These are phyloP conservation scores for Neurospora sp. DNA, from an alignment of 495 filamentous ascomycete species.

Conservation along the genomic window DNA sequence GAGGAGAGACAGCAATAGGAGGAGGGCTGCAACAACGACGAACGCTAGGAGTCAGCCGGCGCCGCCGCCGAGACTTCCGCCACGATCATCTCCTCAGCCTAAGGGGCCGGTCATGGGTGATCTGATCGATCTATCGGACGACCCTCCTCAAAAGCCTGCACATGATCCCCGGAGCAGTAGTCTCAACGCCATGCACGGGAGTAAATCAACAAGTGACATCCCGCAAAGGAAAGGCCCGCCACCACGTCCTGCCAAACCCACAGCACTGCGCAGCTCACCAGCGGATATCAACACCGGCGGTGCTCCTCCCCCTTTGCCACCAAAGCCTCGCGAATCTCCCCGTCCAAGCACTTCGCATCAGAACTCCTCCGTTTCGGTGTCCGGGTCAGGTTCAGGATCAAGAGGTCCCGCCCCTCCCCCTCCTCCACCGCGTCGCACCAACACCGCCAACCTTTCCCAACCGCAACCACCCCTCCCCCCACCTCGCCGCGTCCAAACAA, in stretches of 20 bases:
- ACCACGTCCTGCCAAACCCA: conserved; percentile 58
- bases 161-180: conserved; percentile 18
- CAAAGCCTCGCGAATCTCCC: neutral
- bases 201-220: conserved; percentile 32
- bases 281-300: conserved; percentile 9
- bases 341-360: neutral
- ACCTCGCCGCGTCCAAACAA: conserved; percentile 5
- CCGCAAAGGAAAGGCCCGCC: conserved; percentile 37
- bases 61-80: neutral
- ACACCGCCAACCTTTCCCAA: conserved; percentile 9
- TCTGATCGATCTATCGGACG: conserved; percentile 56
- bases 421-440: conserved; percentile 7
- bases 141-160: conserved; percentile 28
- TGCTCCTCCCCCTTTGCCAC: neutral
- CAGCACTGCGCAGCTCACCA: conserved; percentile 42
- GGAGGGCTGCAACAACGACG: neutral
- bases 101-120: conserved; percentile 39
- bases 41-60: neutral
- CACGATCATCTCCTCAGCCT: neutral
- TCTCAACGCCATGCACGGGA: conserved; percentile 7
- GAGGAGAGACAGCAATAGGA: neutral
- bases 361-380: neutral
- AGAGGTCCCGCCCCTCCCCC: conserved; percentile 3
- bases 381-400: neutral
- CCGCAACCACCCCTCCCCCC: conserved; percentile 3